phyloP scores from a whole-genome alignment of 495 filamentous ascomycete genomes.

The Lindgomyces ingoldianus region DNA sequence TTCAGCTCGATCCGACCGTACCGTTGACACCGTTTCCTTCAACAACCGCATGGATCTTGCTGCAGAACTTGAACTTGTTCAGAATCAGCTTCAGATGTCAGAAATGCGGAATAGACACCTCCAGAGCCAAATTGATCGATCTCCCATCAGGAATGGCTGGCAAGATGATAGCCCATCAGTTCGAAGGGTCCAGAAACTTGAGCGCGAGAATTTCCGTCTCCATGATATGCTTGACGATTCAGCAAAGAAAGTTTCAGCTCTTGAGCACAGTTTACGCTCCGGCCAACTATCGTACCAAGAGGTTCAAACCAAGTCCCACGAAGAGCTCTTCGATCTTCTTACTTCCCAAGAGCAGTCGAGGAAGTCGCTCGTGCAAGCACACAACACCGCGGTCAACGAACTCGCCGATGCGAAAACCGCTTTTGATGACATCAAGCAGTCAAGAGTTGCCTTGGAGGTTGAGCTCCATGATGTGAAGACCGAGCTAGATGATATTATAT shows the following conservation, averaged over 20 bases:
- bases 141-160: conserved; percentile 60
- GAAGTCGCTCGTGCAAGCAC: conserved; percentile 73
- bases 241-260: conserved; percentile 82
- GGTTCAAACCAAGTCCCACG: conserved; percentile 89
- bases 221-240: conserved; percentile 97
- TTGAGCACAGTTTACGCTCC: conserved; percentile 82
- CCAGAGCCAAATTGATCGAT: conserved; percentile 79
- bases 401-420: conserved; percentile 81
- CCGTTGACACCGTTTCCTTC: conserved; percentile 84
- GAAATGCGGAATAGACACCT: conserved; percentile 97
- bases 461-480: conserved; percentile 82
- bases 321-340: conserved; percentile 91
- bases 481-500: conserved; percentile 76
- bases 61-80: conserved; percentile 85
- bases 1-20: conserved; percentile 83
- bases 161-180: conserved; percentile 82
- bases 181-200: conserved; percentile 83
- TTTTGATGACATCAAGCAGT: conserved; percentile 81
- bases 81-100: conserved; percentile 91
- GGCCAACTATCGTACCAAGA: conserved; percentile 91
- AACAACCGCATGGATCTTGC: conserved; percentile 90
- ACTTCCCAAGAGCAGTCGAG: conserved; percentile 92
- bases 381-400: conserved; percentile 83
- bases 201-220: conserved; percentile 86
- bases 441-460: conserved; percentile 76